Evolutionary conservation across 2,329 filamentous ascomycete species (phyloP).

Genomic region (Aspergillus glaucus): DNA sequence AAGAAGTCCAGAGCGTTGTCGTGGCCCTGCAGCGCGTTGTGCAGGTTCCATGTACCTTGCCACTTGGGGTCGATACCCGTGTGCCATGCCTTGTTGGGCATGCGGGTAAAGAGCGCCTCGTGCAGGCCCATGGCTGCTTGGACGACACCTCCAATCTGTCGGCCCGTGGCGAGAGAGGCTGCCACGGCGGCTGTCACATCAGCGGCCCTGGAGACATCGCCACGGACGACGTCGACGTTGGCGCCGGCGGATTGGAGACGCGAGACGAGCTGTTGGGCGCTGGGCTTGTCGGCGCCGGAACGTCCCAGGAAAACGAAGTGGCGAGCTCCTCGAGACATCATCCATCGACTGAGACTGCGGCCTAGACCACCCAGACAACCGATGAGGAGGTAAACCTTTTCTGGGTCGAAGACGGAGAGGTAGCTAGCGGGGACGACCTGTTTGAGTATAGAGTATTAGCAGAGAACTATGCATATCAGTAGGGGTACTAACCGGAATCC

Average conservation of each 20-base stretch:
- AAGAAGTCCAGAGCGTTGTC: background rate
- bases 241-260: background rate
- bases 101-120: background rate
- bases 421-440: background rate
- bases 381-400: conserved; percentile 27
- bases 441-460: no score
- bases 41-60: conserved; percentile 2
- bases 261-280: background rate
- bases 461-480: background rate
- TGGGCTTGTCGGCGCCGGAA: conserved; percentile 13
- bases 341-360: conserved; percentile 23
- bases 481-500: no score
- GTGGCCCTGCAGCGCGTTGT: background rate
- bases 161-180: background rate
- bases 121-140: background rate
- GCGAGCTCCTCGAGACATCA: conserved; percentile 28
- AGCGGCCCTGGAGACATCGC: background rate
- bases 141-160: background rate
- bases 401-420: background rate
- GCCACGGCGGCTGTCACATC: background rate
- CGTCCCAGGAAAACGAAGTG: conserved; percentile 32
- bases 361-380: conserved; percentile 39
- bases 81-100: background rate
- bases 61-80: background rate
- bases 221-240: background rate